Base-by-base conservation (phyloP, 495 filamentous ascomycete species). In the Penicillium simplicissimum region DNA sequence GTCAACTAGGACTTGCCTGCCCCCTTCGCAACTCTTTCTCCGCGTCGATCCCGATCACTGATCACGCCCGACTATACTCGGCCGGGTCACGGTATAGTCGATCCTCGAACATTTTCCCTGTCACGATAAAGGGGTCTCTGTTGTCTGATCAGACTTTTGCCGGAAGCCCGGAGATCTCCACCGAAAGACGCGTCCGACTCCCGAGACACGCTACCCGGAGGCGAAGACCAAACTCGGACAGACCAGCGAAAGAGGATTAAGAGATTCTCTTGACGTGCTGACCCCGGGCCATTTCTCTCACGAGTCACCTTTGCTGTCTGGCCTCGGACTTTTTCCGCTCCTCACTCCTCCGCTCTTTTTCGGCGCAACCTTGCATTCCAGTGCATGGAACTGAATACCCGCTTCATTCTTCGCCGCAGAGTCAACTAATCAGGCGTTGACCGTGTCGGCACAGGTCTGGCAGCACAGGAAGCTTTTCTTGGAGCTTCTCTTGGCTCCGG, bases 401-500 rank as follows among this genome's bases (percentile, higher is more conserved):
- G 49, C 52, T 33, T 23, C 60, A 58, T 57, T 61, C 57, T 43
- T 52, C 37, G 54, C 19, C 42, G 33, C 38, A 33, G 34, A 57
- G 11, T 47, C 38, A 42, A 55, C 45, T 58, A 54, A 49, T 51
- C 38, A 57, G 23, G 25, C 34, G 15, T 17, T 53, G 31, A 52
- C 23, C 35, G 60, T 57, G 43, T 40, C 51, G 57, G 14, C 23
- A 60, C 58, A 52, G 47, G 19, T 37, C 33, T 33, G 43, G 17
- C 42, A 58, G 52, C 51, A 61, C 43, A 71, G 62, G 64, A 64
- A 52, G 52, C 55, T 59, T 64, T 31, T 45, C 52, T 60, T 61
- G 59, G 64, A 58, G 67, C 66, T 67, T 68, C 76, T 69, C 74
- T 74, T 76, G 69, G 67, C 71, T 59, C 58, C 69, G 71, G 68